phyloP scores from a whole-genome alignment of 75 land plant species.

The Cupressus sempervirens region DNA sequence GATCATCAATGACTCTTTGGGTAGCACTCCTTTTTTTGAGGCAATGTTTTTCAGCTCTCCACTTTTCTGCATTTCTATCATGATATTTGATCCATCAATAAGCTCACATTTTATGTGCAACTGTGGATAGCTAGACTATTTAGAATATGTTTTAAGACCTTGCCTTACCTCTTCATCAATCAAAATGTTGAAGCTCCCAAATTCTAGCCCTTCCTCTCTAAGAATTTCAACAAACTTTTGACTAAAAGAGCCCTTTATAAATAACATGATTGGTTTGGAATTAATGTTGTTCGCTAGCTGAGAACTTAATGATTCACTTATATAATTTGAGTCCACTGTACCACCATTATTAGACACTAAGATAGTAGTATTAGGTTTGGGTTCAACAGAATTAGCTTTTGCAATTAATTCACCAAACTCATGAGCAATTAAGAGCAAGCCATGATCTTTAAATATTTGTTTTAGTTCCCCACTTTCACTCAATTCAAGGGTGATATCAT shows the following conservation, averaged over 20 bases:
- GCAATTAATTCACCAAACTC: too few species aligned
- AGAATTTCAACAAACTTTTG: constrained; percentile 71
- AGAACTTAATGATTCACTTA: constrained; percentile 28
- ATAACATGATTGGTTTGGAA: constrained; percentile 63
- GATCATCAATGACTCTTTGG: constrained; percentile 46
- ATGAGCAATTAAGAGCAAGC: too few species aligned
- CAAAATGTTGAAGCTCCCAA: constrained; percentile 67
- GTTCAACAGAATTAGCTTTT: not conserved
- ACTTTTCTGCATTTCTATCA: constrained; percentile 77
- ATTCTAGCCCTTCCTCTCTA: constrained; percentile 44
- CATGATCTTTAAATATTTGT: too few species aligned
- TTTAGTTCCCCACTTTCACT: too few species aligned
- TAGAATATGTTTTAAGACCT: constrained; percentile 75
- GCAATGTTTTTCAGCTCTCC: constrained; percentile 65
- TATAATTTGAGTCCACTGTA: constrained; percentile 34
- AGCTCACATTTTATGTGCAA: constrained; percentile 73
- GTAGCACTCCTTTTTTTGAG: constrained; percentile 48
- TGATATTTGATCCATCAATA: constrained; percentile 80
- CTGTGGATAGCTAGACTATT: constrained; percentile 92
- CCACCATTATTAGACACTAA: constrained; percentile 15
- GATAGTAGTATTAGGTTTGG: not conserved
- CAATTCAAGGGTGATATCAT: too few species aligned
- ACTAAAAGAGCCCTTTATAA: too few species aligned
- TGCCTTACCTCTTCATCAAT: constrained; percentile 73
- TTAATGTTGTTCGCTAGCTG: constrained; percentile 51